Evolutionary conservation across 768 basidiomycete genomes (phyloP).

Genomic region (Kwoniella dejecticola): DNA sequence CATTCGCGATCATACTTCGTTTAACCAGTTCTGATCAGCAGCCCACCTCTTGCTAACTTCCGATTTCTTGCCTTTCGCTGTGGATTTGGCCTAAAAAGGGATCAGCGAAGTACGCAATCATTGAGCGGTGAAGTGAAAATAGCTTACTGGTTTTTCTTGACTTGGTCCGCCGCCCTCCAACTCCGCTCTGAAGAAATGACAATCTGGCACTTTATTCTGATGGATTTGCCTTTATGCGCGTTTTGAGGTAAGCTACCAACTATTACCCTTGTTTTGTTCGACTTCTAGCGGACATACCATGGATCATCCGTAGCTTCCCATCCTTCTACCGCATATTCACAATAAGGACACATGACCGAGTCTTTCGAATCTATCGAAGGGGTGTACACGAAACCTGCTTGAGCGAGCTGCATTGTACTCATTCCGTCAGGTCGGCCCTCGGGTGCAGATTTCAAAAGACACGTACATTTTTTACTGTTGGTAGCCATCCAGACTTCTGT

Average conservation of each 20-base stretch:
- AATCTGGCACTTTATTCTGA: conserved; percentile 65
- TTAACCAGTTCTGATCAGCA: background rate
- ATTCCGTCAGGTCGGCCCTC: too few species aligned
- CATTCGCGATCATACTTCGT: background rate
- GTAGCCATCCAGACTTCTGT: conserved; percentile 48
- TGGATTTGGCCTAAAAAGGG: background rate
- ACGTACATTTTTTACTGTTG: conserved; percentile 48
- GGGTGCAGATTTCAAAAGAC: background rate
- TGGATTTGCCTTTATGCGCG: conserved; percentile 66
- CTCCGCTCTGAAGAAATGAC: conserved; percentile 59
- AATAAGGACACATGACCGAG: conserved; percentile 81
- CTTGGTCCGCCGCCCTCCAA: background rate
- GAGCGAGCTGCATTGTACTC: conserved; percentile 80
- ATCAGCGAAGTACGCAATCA: background rate
- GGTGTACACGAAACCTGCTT: conserved; percentile 81
- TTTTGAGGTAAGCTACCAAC: too few species aligned
- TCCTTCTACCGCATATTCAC: conserved; percentile 72
- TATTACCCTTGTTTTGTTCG: background rate
- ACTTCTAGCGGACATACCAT: conserved; percentile 62
- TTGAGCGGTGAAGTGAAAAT: background rate
- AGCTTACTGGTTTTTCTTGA: background rate
- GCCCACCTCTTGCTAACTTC: conserved; percentile 23
- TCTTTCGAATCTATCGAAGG: conserved; percentile 72
- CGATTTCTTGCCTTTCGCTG: conserved; percentile 11
- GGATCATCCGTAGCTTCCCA: conserved; percentile 91